Conservation (phyloP, 768 basidiomycete genomes). For the Lentinula boryana region DNA sequence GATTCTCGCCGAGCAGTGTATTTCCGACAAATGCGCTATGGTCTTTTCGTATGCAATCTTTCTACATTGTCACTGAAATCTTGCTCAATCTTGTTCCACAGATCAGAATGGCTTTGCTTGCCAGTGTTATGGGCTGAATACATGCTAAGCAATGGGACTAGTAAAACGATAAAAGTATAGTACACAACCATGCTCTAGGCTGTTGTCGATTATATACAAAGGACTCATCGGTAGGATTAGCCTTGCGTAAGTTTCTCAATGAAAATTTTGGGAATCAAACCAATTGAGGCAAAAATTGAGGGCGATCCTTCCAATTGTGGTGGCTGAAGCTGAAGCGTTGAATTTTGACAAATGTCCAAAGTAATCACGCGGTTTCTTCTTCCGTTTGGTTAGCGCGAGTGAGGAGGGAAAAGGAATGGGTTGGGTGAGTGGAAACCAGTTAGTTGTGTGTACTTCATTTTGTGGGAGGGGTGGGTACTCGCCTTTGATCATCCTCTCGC, state of each 20-base stretch:
- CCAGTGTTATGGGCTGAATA: constrained; percentile 44
- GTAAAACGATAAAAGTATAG: background rate
- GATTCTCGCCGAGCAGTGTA: constrained; percentile 92
- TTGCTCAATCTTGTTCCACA: constrained; percentile 16
- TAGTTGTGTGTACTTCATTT: no score
- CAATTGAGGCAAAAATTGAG: background rate
- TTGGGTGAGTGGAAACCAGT: no score
- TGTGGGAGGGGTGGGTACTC: no score
- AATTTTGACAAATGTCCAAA: background rate
- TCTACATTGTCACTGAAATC: background rate
- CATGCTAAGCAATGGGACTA: background rate
- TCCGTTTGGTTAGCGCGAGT: no score
- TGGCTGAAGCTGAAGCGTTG: background rate
- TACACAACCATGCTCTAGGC: no score
- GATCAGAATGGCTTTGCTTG: constrained; percentile 79
- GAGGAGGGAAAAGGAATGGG: no score
- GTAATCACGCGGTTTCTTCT: background rate
- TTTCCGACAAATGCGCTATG: constrained; percentile 98
- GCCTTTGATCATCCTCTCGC: no score
- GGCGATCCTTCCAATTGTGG: background rate
- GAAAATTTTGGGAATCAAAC: background rate
- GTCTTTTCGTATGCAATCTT: constrained; percentile 78
- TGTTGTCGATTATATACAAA: background rate
- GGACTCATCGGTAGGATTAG: background rate
- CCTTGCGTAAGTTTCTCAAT: no score